Base-by-base conservation (phyloP, 2,329 filamentous ascomycete genomes). In the Pseudopyricularia cyperi region DNA sequence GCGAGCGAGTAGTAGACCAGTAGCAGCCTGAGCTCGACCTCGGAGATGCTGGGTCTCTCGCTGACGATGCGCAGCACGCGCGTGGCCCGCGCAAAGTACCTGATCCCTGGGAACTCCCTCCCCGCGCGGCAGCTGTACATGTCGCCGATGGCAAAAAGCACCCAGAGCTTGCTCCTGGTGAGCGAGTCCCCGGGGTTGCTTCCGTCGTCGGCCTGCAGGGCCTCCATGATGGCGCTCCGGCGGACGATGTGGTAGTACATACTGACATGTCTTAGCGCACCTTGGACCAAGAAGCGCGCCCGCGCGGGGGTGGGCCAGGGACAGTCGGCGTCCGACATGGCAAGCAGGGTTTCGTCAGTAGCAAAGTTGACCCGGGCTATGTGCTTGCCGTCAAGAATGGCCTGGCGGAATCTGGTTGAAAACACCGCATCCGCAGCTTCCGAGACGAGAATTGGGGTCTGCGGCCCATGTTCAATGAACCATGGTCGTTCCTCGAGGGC, bases 1-100 rank as follows among this genome's bases (percentile, higher is more conserved):
- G 50, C 49, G n/a, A 54, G 53, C 46, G 52, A 54, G 24, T 52
- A 55, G 32, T 52, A 52, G 22, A 52, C 52, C 46, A 52, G 46
- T 9, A 54, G 50, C n/a, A 51, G 32, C 17, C 46, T 39, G 7
- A 51, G 28, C 46, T 52, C 50, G 14, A 52, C 24, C 4, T 44
- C 42, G 1, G 32, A 33, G 4, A 52, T 52, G 19, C 50, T 34
- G 7, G 50, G 50, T 12, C 50, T 24, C 24, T 54, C 53, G 46
- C 46, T 49, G n/a, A 52, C 32, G 5, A 46, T 48, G 3, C 30
- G 46, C 17, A 50, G 28, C 7, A 50, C 30, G 14, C 47, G 24
- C 17, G 50, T 28, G 0, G 53, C 53, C 3, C 28, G 19, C 12
- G 46, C 46, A 47, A 52, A 54, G 46, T 54, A 54, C 7, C 30